phyloP scores from a whole-genome alignment of 2,329 filamentous ascomycete genomes.

The Colletotrichum sp. region DNA sequence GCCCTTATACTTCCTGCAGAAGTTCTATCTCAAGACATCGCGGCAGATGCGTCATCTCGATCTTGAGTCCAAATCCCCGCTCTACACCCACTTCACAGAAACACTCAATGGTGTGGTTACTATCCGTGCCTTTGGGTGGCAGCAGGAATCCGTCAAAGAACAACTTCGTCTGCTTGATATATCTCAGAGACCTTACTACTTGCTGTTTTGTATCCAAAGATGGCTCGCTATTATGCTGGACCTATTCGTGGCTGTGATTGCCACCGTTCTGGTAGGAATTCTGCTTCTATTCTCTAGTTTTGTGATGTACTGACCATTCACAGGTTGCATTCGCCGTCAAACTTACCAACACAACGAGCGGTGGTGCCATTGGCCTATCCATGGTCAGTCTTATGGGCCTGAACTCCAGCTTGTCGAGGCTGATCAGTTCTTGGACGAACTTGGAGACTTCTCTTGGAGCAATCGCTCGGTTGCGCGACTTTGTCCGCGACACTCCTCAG shows the following conservation, averaged over 20 bases:
- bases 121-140: conserved; percentile 61
- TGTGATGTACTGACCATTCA: not conserved
- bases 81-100: conserved; percentile 45
- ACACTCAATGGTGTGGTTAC: conserved; percentile 51
- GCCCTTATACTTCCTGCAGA: conserved; percentile 33
- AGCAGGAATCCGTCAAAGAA: conserved; percentile 41
- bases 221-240: conserved; percentile 60
- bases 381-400: conserved; percentile 34
- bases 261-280: conserved; percentile 43
- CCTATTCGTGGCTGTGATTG: conserved; percentile 49
- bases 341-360: not conserved
- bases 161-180: conserved; percentile 54
- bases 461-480: conserved; percentile 29
- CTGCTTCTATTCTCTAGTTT: not conserved
- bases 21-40: conserved; percentile 45
- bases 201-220: conserved; percentile 59
- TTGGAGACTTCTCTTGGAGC: conserved; percentile 31
- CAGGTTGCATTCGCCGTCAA: conserved; percentile 40
- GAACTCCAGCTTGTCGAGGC: conserved; percentile 31
- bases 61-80: conserved; percentile 43
- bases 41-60: conserved; percentile 45
- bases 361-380: conserved; percentile 24
- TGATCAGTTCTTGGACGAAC: conserved; percentile 35
- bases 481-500: conserved; percentile 26
- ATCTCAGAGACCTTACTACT: conserved; percentile 61